A percentile compares a stretch with the other conserved stretches of the same genome.
Evolutionary conservation across 805 yeast species (phyloP).

Genomic region (Starmerella riodocensis): DNA sequence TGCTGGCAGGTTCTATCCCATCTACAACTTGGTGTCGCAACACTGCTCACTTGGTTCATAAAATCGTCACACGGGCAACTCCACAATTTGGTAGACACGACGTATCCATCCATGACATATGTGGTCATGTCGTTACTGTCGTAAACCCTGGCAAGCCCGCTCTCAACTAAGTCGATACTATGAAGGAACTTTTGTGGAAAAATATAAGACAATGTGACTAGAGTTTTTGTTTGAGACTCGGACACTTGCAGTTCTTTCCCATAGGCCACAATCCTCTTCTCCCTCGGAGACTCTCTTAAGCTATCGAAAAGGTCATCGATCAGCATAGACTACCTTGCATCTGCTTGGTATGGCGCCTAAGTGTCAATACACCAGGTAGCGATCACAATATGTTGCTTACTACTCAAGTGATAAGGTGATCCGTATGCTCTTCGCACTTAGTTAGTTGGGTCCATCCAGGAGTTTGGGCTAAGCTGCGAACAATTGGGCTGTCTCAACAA

Average conservation of each 20-base stretch:
- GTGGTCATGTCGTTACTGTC: not conserved
- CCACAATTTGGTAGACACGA: constrained; percentile 16
- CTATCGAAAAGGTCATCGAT: constrained; percentile 14
- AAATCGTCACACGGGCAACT: constrained; percentile 19
- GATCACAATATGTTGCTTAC: too few species aligned
- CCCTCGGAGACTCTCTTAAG: not conserved
- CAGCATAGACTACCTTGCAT: not conserved
- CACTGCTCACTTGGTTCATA: not conserved
- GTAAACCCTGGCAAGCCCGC: constrained; percentile 5
- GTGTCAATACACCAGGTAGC: too few species aligned
- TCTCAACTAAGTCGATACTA: constrained; percentile 20
- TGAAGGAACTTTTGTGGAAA: constrained; percentile 16
- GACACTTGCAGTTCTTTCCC: constrained; percentile 6
- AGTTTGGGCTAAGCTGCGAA: too few species aligned
- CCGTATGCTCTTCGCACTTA: too few species aligned
- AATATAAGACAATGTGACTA: constrained; percentile 17
- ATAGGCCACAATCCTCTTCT: constrained; percentile 1
- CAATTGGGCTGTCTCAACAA: too few species aligned
- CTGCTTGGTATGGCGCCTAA: too few species aligned
- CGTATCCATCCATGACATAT: not conserved
- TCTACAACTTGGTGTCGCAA: not conserved
- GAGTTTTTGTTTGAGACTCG: constrained; percentile 7
- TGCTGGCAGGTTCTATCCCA: constrained; percentile 18
- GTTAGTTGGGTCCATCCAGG: too few species aligned
- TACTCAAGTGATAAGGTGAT: too few species aligned